Evolutionary conservation across 2,329 filamentous ascomycete species (phyloP).

Genomic region (Stagonosporopsis cucurbitacearum): DNA sequence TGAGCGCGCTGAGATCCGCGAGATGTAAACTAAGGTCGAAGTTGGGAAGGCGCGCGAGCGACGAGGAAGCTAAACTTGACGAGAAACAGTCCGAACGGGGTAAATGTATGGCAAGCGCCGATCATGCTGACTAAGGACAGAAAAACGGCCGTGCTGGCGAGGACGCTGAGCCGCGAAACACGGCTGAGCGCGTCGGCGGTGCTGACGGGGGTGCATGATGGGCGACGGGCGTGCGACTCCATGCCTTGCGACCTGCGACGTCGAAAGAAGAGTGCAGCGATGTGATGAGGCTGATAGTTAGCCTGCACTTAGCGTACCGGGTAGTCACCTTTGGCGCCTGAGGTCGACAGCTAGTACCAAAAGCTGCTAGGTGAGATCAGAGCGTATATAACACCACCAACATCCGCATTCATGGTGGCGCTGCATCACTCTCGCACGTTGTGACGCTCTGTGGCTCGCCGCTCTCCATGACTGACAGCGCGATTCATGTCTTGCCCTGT

Average conservation of each 20-base stretch:
- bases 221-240: constrained; percentile 17
- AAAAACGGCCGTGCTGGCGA: constrained; percentile 11
- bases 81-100: constrained; percentile 20
- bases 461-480: constrained; percentile 5
- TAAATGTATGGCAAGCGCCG: constrained; percentile 23
- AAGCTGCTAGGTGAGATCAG: constrained; percentile 28
- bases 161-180: constrained; percentile 6
- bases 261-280: constrained; percentile 34
- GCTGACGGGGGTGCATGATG: constrained; percentile 8
- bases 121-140: constrained; percentile 33
- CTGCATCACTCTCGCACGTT: not conserved
- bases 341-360: constrained; percentile 30
- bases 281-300: constrained; percentile 42
- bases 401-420: not conserved
- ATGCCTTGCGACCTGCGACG: constrained; percentile 26
- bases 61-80: constrained; percentile 29
- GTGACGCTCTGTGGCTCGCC: too few relatives aligned
- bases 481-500: constrained; percentile 14
- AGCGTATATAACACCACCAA: constrained; percentile 12
- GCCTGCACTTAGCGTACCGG: constrained; percentile 34
- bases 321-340: constrained; percentile 22
- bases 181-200: constrained; percentile 13
- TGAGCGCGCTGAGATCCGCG: constrained; percentile 45
- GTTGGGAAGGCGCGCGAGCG: constrained; percentile 46
- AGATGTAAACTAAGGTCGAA: constrained; percentile 45